Percentiles rank a stretch among this genome's conserved stretches.
phyloP scores from a whole-genome alignment of 352 stramenopile species.

The Phytopythium kandeliae region DNA sequence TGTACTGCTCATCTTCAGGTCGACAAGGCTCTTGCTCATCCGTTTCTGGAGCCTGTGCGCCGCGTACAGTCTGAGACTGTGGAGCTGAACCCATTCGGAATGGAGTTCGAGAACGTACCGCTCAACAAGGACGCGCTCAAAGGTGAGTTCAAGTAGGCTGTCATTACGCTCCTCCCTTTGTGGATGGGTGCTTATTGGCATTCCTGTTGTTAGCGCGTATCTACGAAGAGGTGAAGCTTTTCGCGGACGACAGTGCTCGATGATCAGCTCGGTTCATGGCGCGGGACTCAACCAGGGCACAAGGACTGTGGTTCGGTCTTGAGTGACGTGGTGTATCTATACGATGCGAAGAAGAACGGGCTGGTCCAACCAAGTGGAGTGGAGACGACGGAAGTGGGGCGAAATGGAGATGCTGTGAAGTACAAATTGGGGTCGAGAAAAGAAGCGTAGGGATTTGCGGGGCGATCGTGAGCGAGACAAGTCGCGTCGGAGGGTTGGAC shows the following conservation, averaged over 20 bases:
- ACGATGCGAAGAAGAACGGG: constrained; percentile 4
- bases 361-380: neutral
- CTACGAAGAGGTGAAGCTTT: constrained; percentile 86
- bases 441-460: neutral
- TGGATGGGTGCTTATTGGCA: constrained; percentile 18
- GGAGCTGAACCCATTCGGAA: constrained; percentile 75
- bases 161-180: neutral
- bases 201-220: constrained; percentile 37
- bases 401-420: constrained; percentile 10
- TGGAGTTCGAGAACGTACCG: constrained; percentile 87
- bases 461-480: neutral
- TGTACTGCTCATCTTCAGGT: constrained; percentile 29
- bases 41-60: constrained; percentile 78
- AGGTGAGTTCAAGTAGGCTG: no score
- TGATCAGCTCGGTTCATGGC: constrained; percentile 26
- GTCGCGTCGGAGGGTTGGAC: neutral
- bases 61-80: constrained; percentile 64
- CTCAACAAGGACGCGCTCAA: constrained; percentile 85
- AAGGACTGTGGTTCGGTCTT: neutral
- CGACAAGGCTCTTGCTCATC: constrained; percentile 76
- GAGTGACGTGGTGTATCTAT: constrained; percentile 7
- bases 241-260: constrained; percentile 63
- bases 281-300: neutral
- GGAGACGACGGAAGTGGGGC: constrained; percentile 1
- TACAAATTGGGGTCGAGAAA: constrained; percentile 1